A percentile compares a stretch with the other conserved stretches of the same genome.
phyloP scores from a whole-genome alignment of 1,284 basidiomycete species.

The Tilletiopsis washingtonensis region DNA sequence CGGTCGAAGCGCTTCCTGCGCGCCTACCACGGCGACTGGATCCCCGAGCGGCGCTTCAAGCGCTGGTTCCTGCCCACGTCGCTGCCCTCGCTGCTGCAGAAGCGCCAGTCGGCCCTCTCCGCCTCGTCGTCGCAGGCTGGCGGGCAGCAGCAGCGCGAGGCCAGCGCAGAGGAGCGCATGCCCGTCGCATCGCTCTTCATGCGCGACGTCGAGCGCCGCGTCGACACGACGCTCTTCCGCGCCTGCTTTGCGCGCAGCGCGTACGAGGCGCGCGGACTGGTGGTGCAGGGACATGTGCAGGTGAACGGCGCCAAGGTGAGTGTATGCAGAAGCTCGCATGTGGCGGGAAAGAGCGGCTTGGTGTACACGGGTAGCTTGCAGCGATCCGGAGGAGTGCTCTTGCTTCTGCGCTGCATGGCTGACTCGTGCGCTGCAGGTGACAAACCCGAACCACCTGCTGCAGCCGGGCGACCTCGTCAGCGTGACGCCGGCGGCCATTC shows the following conservation, averaged over 20 bases:
- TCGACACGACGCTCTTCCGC: slow-evolving; percentile 87
- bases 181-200: slow-evolving; percentile 39
- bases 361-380: no score
- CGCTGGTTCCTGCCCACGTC: slow-evolving; percentile 84
- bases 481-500: slow-evolving; percentile 72
- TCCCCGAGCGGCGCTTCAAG: slow-evolving; percentile 86
- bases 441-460: slow-evolving; percentile 77
- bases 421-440: slow-evolving; percentile 46
- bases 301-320: slow-evolving; percentile 81
- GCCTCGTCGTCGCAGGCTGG: background rate
- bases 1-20: slow-evolving; percentile 77
- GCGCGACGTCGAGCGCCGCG: slow-evolving; percentile 68
- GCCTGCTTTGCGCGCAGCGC: slow-evolving; percentile 83
- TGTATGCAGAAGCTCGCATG: no score
- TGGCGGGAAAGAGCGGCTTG: no score
- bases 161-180: slow-evolving; percentile 15
- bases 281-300: slow-evolving; percentile 77
- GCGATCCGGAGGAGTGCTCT: no score
- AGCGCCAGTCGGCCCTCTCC: background rate
- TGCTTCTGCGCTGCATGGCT: no score
- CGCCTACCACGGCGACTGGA: slow-evolving; percentile 92
- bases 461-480: slow-evolving; percentile 90
- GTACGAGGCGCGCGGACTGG: slow-evolving; percentile 76
- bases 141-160: background rate
- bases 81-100: slow-evolving; percentile 54